Evolutionary conservation across 2,329 filamentous ascomycete species (phyloP), one percentile per base, ranked within the genome.

Genomic region (Pseudogymnoascus sp.): DNA sequence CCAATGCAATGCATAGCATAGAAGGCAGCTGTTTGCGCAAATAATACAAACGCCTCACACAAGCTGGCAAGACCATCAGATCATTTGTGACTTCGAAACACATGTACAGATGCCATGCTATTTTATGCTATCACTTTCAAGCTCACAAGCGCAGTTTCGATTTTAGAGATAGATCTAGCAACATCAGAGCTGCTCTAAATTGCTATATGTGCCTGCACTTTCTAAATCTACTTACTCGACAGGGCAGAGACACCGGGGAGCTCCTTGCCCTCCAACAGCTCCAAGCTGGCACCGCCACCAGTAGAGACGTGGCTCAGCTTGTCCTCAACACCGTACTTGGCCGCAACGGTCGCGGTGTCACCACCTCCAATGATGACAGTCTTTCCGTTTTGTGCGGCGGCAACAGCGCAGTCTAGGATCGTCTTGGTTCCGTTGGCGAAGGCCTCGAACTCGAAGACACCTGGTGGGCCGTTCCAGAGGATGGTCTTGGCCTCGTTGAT

Each of bases 291-390:
- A 80, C 95, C 95, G 75, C 95, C 95, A 71, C 95, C 95, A 34
- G 95, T 99, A 61, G 92, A 96, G 68, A 99, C 95, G 81, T 99
- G 95, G 82, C 92, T 97, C 75, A 98, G 85, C 87, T 98, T 96
- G 79, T 91, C 87, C 84, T 99, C 95, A 68, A 91, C 93, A 63
- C 88, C 88, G 78, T 96, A 99, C 84, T 99, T 97, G 77, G 93
- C 93, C 63, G 95, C 95, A 60, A 98, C 95, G 66, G 95, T 99
- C 61, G 95, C 95, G 62, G 95, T 99, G 79, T 99, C 95, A 79
- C 95, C 95, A 78, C 95, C 95, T 68, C 95, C 95, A 69, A 99
- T 97, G 80, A 99, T 98, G 77, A 98, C 95, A 73, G 95, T 96
- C 83, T 95, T 93, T 77, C 92, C 93, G 67, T 81, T 84, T 78